Base-by-base conservation (phyloP, 768 basidiomycete genomes). In the Boletales sp. region DNA sequence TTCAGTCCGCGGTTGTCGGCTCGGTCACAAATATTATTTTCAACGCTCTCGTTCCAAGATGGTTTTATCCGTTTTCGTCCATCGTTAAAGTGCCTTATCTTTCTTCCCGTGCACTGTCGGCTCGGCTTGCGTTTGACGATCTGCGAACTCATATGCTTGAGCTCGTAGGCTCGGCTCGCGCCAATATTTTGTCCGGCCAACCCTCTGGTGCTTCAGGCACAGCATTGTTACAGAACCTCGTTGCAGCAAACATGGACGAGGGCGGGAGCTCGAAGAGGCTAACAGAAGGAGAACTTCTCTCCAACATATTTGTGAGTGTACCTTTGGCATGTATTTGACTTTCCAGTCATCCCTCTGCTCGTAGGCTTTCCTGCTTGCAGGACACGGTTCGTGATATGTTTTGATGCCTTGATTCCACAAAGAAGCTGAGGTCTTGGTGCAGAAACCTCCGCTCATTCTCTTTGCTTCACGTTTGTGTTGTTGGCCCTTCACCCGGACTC, bases 401-500 rank as follows among this genome's bases (percentile, higher is more conserved):
- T 28, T 8, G 2, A 12, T 30, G 25, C 25, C 6, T 28, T 28
- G 25, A 28, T 28, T 28, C 25, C 8, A 17, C 12, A 42, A 11
- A 43, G 21, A 34, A 15, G 21, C 34, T 64, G 18, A 66, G 31
- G 10, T 32, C n/a, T 19, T 21, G 9, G 11, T n/a, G 0, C 47
- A 79, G 77, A 80, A 61, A 80, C 78, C 0, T 70, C 75, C 1
- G 70, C 78, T 6, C 73, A 79, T 52, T 65, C 76, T 0, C 64
- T 78, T 5, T 65, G 66, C 35, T 78, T 79, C 49, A 67, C 71
- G 1, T 49, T 80, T 13, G 63, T 58, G 0, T 63, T 77, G 11
- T 61, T 83, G 8, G 81, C 81, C 5, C 63, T 81, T 12, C 63
- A 80, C 55, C 79, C 79, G 3, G 75, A 76, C 1, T 66, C 67